Conservation (phyloP, 495 filamentous ascomycete genomes). For the Monascus purpureus region DNA sequence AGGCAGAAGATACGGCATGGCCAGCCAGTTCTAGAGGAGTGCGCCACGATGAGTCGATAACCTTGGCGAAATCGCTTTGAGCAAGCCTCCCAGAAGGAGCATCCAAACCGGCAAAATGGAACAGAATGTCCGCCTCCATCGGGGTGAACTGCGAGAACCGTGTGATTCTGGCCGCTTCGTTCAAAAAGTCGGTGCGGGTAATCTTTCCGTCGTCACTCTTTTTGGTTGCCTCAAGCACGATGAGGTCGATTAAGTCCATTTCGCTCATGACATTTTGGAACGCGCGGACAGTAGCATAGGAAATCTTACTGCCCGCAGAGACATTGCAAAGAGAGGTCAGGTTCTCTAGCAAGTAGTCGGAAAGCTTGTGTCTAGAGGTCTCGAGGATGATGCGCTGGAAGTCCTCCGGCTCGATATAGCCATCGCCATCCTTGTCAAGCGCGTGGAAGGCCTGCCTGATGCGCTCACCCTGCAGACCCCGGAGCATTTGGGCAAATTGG, state of each 20-base stretch:
- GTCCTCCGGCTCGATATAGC: constrained; percentile 92
- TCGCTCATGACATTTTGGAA: constrained; percentile 95
- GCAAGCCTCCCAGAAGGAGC: constrained; percentile 74
- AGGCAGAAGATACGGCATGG: constrained; percentile 21
- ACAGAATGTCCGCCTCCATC: constrained; percentile 97
- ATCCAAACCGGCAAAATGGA: constrained; percentile 92
- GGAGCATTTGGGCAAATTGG: constrained; percentile 96
- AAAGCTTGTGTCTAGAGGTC: constrained; percentile 91
- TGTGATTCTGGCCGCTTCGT: constrained; percentile 79
- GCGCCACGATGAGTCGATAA: constrained; percentile 86
- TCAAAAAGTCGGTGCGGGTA: constrained; percentile 83
- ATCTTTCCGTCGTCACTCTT: constrained; percentile 87
- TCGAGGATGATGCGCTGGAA: constrained; percentile 93
- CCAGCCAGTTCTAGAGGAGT: constrained; percentile 34
- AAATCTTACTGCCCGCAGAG: constrained; percentile 80
- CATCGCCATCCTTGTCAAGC: constrained; percentile 87
- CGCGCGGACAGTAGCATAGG: constrained; percentile 90
- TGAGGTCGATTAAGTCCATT: constrained; percentile 93
- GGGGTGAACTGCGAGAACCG: constrained; percentile 91
- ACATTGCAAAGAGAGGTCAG: constrained; percentile 93
- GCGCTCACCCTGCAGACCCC: constrained; percentile 86
- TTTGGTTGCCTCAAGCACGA: constrained; percentile 69
- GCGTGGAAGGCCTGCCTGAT: constrained; percentile 87
- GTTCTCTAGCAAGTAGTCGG: constrained; percentile 89
- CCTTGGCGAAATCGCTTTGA: constrained; percentile 78